Evolutionary conservation across 2,329 filamentous ascomycete genomes (phyloP).

Genomic region (Ophiocordyceps camponoti-floridani): DNA sequence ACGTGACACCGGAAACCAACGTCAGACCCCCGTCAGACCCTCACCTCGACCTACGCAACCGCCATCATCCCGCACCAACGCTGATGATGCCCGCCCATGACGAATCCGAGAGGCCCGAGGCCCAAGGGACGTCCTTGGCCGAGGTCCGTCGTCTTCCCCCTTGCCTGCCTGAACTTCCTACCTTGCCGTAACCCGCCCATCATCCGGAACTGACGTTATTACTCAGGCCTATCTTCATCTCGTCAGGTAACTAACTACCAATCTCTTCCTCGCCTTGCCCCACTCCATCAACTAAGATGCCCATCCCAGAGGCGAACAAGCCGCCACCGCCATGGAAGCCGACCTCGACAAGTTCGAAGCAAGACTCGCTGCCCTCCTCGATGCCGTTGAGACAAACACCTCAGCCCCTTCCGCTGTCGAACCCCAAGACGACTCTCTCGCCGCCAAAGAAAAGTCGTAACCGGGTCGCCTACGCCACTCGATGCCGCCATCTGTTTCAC

Average conservation of each 20-base stretch:
- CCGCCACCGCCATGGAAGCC: slow-evolving; percentile 32
- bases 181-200: neutral
- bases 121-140: neutral
- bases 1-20: no score
- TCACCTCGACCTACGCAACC: neutral
- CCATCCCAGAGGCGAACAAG: slow-evolving; percentile 30
- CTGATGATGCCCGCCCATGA: neutral
- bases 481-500: no score
- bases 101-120: neutral
- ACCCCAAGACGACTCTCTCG: neutral
- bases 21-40: neutral
- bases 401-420: neutral
- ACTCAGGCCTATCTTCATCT: slow-evolving; percentile 6
- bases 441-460: no score
- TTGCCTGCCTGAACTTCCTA: neutral
- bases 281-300: neutral
- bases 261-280: neutral
- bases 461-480: no score
- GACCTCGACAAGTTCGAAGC: slow-evolving; percentile 32
- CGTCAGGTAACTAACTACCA: slow-evolving; percentile 3
- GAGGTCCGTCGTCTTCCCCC: neutral
- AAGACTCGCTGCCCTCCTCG: slow-evolving; percentile 36
- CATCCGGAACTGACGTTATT: neutral
- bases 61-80: neutral
- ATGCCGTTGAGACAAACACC: slow-evolving; percentile 20